Evolutionary conservation across 139 green algal genomes (phyloP).

Genomic region (Marvania coccoides): DNA sequence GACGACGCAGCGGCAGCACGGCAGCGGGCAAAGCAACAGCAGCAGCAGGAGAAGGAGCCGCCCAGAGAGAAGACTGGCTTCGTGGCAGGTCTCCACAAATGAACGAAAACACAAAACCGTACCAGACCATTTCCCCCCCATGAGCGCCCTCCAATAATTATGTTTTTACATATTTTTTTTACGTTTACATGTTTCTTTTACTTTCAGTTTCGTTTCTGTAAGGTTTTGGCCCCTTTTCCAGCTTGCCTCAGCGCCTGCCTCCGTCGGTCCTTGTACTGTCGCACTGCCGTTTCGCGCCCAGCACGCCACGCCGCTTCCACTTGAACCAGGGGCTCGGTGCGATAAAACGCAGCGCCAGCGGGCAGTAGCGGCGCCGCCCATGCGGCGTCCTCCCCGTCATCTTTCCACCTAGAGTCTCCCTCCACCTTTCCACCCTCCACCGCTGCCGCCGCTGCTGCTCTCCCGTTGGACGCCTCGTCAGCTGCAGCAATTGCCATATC

Average conservation of each 20-base stretch:
- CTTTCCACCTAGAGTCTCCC: background rate
- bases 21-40: background rate
- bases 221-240: too few species aligned
- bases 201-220: too few species aligned
- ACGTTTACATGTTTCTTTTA: too few species aligned
- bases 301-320: conserved; percentile 20
- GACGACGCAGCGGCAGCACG: background rate
- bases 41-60: conserved; percentile 1
- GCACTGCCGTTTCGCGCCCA: conserved; percentile 1
- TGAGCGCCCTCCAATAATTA: too few species aligned
- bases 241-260: conserved; percentile 17
- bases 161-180: too few species aligned
- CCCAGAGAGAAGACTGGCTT: conserved; percentile 9
- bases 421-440: background rate
- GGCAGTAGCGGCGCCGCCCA: conserved; percentile 9
- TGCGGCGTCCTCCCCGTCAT: background rate
- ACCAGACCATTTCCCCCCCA: too few species aligned
- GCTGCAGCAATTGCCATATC: too few species aligned
- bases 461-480: too few species aligned
- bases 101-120: too few species aligned
- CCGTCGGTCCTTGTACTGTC: conserved; percentile 16
- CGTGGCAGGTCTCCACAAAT: too few species aligned
- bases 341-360: conserved; percentile 7
- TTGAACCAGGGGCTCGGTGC: conserved; percentile 11
- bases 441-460: background rate